These are phyloP conservation scores for Calvatia gigantea DNA, from an alignment of 768 basidiomycete genomes.

Conservation along the genomic window DNA sequence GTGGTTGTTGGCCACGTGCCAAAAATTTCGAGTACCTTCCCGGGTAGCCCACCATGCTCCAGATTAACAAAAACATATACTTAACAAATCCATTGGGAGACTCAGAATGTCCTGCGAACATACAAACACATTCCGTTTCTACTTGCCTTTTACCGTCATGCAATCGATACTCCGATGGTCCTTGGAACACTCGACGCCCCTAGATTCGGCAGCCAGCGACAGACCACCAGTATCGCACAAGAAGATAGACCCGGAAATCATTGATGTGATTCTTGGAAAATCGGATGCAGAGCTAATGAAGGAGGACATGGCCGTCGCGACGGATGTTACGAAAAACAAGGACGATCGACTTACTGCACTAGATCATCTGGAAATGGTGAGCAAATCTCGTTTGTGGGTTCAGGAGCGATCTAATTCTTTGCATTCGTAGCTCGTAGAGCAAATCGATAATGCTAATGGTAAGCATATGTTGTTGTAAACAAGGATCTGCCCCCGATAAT, in stretches of 20 bases:
- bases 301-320: constrained; percentile 64
- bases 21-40: constrained; percentile 4
- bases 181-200: constrained; percentile 61
- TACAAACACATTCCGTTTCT: neutral
- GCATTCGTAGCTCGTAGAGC: constrained; percentile 65
- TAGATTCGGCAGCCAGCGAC: constrained; percentile 24
- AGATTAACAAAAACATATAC: neutral
- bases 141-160: constrained; percentile 33
- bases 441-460: constrained; percentile 89
- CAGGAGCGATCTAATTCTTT: neutral
- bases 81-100: neutral
- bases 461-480: constrained; percentile 19
- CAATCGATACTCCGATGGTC: constrained; percentile 81
- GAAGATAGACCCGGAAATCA: constrained; percentile 76
- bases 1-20: too few relatives aligned
- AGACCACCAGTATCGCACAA: constrained; percentile 33
- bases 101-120: neutral
- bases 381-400: constrained; percentile 15
- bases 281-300: constrained; percentile 83
- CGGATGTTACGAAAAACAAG: constrained; percentile 51
- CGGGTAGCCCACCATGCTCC: neutral
- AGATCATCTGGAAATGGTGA: constrained; percentile 86
- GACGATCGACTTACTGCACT: constrained; percentile 66
- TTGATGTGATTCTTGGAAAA: constrained; percentile 83
- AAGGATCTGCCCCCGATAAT: neutral